Evolutionary conservation across 2,329 filamentous ascomycete genomes (phyloP).

Genomic region (Zasmidium citrigriseum): DNA sequence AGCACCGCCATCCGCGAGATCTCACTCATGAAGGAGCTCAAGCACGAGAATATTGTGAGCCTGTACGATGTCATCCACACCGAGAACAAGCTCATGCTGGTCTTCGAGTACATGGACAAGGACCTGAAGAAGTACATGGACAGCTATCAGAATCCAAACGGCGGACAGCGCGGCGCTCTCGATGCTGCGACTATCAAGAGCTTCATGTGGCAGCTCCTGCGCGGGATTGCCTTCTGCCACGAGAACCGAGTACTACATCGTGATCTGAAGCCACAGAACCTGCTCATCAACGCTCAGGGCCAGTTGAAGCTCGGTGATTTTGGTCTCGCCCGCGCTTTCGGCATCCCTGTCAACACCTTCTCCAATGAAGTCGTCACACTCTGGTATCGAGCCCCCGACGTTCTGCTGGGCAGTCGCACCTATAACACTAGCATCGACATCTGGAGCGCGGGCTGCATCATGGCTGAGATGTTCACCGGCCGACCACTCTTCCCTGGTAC

Average conservation of each 20-base stretch:
- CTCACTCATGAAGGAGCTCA: constrained; percentile 98
- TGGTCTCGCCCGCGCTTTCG: constrained; percentile 88
- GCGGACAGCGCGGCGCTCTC: constrained; percentile 84
- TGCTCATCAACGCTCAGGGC: constrained; percentile 90
- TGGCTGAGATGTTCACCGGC: constrained; percentile 99
- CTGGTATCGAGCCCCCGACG: constrained; percentile 96
- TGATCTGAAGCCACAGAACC: constrained; percentile 93
- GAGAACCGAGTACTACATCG: constrained; percentile 95
- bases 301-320: constrained; percentile 93
- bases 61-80: constrained; percentile 99
- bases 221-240: constrained; percentile 96
- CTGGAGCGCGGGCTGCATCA: constrained; percentile 98
- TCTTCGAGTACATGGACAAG: constrained; percentile 98
- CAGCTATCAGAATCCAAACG: constrained; percentile 49
- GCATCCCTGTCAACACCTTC: constrained; percentile 97
- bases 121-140: constrained; percentile 99
- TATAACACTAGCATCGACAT: constrained; percentile 99
- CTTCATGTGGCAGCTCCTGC: constrained; percentile 97
- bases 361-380: constrained; percentile 97
- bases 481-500: constrained; percentile 94
- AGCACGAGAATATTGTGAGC: constrained; percentile 97
- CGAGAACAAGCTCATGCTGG: constrained; percentile 99
- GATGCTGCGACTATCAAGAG: constrained; percentile 93
- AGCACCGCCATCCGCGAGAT: constrained; percentile 98
- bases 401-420: constrained; percentile 87